These are phyloP conservation scores for Claviceps citrina DNA, from an alignment of 2,329 filamentous ascomycete genomes.

Conservation along the genomic window DNA sequence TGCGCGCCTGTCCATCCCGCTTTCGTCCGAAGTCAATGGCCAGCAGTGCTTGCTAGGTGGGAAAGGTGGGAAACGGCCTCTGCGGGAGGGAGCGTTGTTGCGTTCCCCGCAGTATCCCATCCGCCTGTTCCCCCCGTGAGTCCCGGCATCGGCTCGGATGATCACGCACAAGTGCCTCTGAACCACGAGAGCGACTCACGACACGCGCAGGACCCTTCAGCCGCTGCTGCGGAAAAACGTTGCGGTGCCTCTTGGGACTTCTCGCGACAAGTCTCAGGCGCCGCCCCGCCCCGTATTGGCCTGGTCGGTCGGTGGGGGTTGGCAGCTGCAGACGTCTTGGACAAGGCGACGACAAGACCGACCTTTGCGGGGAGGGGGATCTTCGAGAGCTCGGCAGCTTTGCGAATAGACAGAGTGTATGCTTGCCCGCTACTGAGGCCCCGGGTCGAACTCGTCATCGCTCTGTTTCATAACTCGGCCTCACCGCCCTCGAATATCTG, in stretches of 20 bases:
- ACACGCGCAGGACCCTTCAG: not conserved
- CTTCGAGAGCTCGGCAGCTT: not conserved
- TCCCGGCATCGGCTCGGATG: slow-evolving; percentile 6
- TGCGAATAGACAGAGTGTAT: not conserved
- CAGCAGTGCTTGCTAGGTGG: slow-evolving; percentile 38
- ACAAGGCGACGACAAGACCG: not conserved
- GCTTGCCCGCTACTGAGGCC: not conserved
- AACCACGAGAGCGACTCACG: not conserved
- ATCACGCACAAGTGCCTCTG: not conserved
- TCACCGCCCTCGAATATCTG: not conserved
- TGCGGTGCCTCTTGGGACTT: not conserved
- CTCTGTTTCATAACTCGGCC: not conserved
- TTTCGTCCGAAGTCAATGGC: slow-evolving; percentile 34
- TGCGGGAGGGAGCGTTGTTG: slow-evolving; percentile 34
- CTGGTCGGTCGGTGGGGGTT: slow-evolving; percentile 4
- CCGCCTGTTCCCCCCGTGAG: slow-evolving; percentile 18
- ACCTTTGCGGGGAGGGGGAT: slow-evolving; percentile 4
- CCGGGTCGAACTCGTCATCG: not conserved
- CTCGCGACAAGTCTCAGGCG: not conserved
- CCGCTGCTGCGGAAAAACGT: not conserved
- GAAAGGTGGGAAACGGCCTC: slow-evolving; percentile 35
- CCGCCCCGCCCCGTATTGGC: slow-evolving; percentile 2
- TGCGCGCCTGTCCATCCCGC: slow-evolving; percentile 7
- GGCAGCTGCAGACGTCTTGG: not conserved
- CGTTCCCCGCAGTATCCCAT: slow-evolving; percentile 37